A percentile compares a stretch with the other conserved stretches of the same genome.
phyloP scores from a whole-genome alignment of 1,139 yeast species.

The Suhomyces taliae region DNA sequence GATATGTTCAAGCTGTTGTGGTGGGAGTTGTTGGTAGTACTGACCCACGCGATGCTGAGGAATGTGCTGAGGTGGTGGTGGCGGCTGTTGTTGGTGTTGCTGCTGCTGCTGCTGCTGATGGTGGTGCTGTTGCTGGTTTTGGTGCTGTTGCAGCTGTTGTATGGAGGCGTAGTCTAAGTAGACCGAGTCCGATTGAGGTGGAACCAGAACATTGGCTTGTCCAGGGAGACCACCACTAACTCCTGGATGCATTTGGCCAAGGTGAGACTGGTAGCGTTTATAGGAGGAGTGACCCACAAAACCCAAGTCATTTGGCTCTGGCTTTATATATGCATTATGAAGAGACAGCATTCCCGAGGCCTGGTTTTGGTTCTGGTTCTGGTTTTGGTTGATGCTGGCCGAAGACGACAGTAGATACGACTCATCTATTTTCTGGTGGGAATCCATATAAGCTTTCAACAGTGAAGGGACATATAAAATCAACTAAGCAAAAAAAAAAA shows the following conservation, averaged over 20 bases:
- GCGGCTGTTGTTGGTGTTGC: constrained; percentile 7
- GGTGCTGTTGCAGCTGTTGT: constrained; percentile 1
- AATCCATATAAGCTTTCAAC: constrained; percentile 4
- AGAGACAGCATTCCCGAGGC: constrained; percentile 6
- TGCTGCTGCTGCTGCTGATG: constrained; percentile 5
- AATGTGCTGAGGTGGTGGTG: constrained; percentile 8
- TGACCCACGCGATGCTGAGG: constrained; percentile 3
- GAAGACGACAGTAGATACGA: constrained; percentile 8
- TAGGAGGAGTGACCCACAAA: neutral
- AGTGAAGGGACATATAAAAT: neutral
- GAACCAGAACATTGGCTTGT: no score
- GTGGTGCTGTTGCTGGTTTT: constrained; percentile 12
- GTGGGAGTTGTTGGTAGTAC: neutral
- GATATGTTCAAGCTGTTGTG: neutral
- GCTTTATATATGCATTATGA: constrained; percentile 8
- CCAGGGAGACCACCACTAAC: no score
- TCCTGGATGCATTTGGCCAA: no score
- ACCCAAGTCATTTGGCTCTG: constrained; percentile 7
- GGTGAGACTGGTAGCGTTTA: neutral
- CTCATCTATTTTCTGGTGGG: constrained; percentile 14
- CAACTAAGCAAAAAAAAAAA: no score
- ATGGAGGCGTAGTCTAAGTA: constrained; percentile 1
- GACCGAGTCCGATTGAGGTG: neutral
- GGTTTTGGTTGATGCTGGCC: neutral
- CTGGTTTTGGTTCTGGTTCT: constrained; percentile 1